Base-by-base conservation (phyloP, 1,284 basidiomycete genomes). In the Ganoderma lucidum region DNA sequence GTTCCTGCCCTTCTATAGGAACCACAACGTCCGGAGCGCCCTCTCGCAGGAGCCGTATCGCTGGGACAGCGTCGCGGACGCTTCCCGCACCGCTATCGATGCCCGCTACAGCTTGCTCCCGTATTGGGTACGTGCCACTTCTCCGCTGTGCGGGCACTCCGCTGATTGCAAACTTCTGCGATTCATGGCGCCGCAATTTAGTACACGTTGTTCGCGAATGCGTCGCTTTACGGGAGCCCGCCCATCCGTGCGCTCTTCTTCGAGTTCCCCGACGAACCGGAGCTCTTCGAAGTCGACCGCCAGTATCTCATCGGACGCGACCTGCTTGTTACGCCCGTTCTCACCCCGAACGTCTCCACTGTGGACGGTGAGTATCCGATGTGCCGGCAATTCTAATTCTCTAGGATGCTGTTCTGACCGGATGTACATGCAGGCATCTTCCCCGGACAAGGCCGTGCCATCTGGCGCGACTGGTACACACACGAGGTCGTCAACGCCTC, bases 391-490 rank as follows among this genome's bases (percentile, higher is more conserved):
- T n/a, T n/a, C n/a, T 0, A 28, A 32, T 37, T 12, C 55, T 14
- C 32, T 0, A 6, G 30, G 14, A 9, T 37, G 14, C 28, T 1
- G 32, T 6, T 56, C 15, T 53, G 32, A 58, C 32, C 2, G 32
- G 17, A 28, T 23, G 48, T 19, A 6, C 63, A 90, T 19, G 8
- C 63, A 90, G 89, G 85, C 55, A 82, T 90, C 60, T 88, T 93
- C 81, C 89, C 89, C 37, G 90, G 90, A 0, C 80, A 84, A 66
- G 87, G 87, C n/a, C 80, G 80, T 17, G 86, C 87, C 0, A 80
- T 84, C 67, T 95, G 91, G 92, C 86, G 91, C 65, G 92, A 94
- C 79, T 93, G 91, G 87, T 93, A 90, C 80, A 93, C 90, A 0
- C 90, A 92, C 75, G 81, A 86, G 44, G 82, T 82, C 51, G 84